Base-by-base conservation (phyloP, 768 basidiomycete genomes). In the Lactarius psammicola region DNA sequence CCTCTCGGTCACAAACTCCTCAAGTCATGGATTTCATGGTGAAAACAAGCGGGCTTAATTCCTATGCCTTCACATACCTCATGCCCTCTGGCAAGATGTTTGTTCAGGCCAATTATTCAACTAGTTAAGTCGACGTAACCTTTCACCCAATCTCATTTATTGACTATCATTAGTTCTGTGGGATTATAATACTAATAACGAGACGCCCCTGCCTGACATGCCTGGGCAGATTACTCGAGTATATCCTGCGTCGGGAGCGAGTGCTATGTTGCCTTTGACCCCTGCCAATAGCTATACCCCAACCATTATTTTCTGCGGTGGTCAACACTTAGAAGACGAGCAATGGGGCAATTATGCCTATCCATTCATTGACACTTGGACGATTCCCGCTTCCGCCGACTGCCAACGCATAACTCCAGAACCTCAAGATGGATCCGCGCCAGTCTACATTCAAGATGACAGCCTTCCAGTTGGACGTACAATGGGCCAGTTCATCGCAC, bases 401-500 rank as follows among this genome's bases (percentile, higher is more conserved):
- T 92, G 90, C 74, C 90, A 90, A 65, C 82, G 89, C 36, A 88
- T 98, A 71, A 92, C 89, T 0, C 94, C 96, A 1, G 93, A 95
- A 72, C 92, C 91, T 51, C 73, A 74, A 13, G 87, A 88, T 62
- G 88, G 88, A 4, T 84, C 87, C 1, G 40, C 79, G 0, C 80
- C 87, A 0, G 76, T 69, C 0, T 92, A 91, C 72, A 76, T 80
- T 4, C 81, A 88, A 69, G 93, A 94, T 66, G 94, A 95, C 68
- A 74, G 85, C 66, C 85, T 95, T 82, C 78, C 85, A 8, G 81
- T 86, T 66, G 84, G 85, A 0, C 83, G 93, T 28, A 91, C 89
- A 34, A 97, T 97, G 94, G 92, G 94, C 11, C 90, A 93, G 74
- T 94, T 95, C 74, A 87, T 95, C 76, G 82, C 83, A 44, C 86